phyloP scores from a whole-genome alignment of 2,329 filamentous ascomycete genomes.

The Talaromyces rugulosus region DNA sequence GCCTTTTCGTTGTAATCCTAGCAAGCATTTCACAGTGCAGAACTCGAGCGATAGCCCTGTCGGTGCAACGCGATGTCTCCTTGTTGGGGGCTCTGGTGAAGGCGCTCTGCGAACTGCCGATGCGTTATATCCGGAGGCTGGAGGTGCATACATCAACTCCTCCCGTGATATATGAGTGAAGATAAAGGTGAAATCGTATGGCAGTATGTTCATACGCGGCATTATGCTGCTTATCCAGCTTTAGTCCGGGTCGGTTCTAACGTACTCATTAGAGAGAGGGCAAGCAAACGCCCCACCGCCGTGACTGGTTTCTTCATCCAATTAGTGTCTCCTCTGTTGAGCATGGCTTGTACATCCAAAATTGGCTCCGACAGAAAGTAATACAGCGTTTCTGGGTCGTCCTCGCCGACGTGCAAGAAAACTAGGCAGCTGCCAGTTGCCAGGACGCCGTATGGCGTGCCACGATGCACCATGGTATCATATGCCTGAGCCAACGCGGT shows the following conservation, averaged over 20 bases:
- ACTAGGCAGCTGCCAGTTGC: constrained; percentile 20
- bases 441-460: constrained; percentile 24
- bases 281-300: constrained; percentile 18
- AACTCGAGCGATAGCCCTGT: constrained; percentile 12
- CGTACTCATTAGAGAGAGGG: constrained; percentile 14
- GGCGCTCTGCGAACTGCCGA: constrained; percentile 5
- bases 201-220: constrained; percentile 17
- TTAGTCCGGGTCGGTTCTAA: constrained; percentile 16
- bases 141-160: constrained; percentile 17
- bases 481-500: constrained; percentile 24
- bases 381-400: constrained; percentile 23
- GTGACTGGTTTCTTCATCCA: constrained; percentile 14
- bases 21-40: neutral
- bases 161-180: constrained; percentile 16
- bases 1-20: neutral
- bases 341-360: constrained; percentile 13
- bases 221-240: constrained; percentile 18
- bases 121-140: constrained; percentile 9
- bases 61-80: too few relatives aligned
- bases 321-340: constrained; percentile 6
- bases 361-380: constrained; percentile 25
- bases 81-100: neutral
- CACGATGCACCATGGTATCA: constrained; percentile 27
- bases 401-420: constrained; percentile 17
- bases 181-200: constrained; percentile 18